Evolutionary conservation across 1,284 basidiomycete genomes (phyloP).

Genomic region (Cronartium ribicola): DNA sequence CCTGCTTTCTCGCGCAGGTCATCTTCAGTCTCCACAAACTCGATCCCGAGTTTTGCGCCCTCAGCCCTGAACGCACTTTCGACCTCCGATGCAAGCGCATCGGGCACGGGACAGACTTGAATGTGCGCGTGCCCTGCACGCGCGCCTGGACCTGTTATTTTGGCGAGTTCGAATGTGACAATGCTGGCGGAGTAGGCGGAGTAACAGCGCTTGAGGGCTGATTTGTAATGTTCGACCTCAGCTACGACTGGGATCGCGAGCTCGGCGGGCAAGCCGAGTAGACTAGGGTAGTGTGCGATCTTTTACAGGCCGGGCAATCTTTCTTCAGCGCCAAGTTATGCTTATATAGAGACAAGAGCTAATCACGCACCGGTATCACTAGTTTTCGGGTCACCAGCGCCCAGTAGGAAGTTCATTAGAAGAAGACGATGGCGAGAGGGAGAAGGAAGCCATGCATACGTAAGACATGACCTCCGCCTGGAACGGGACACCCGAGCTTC

Average conservation of each 20-base stretch:
- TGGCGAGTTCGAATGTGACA: conserved; percentile 81
- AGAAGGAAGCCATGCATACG: conserved; percentile 48
- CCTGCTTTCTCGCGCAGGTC: conserved; percentile 63
- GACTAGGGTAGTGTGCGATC: conserved; percentile 60
- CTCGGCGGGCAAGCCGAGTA: conserved; percentile 67
- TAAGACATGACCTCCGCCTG: conserved; percentile 87
- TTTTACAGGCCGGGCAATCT: conserved; percentile 10
- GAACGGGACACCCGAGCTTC: conserved; percentile 57
- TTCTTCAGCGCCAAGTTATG: neutral
- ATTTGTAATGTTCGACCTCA: conserved; percentile 78
- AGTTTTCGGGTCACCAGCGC: neutral
- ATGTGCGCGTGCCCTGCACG: conserved; percentile 92
- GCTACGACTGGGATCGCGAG: conserved; percentile 68
- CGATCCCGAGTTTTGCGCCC: conserved; percentile 55
- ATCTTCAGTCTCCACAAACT: conserved; percentile 55
- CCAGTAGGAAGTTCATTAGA: conserved; percentile 53
- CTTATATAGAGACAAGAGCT: neutral
- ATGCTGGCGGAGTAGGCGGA: conserved; percentile 65
- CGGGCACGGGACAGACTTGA: conserved; percentile 76
- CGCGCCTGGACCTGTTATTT: conserved; percentile 59
- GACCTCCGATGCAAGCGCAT: conserved; percentile 60
- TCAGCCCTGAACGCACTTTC: conserved; percentile 67
- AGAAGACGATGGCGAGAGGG: conserved; percentile 64
- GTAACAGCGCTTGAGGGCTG: conserved; percentile 67
- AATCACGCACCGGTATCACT: conserved; percentile 30